These are phyloP conservation scores for Bretschneidera sinensis DNA, from an alignment of 345 rosid genomes.

Conservation along the genomic window DNA sequence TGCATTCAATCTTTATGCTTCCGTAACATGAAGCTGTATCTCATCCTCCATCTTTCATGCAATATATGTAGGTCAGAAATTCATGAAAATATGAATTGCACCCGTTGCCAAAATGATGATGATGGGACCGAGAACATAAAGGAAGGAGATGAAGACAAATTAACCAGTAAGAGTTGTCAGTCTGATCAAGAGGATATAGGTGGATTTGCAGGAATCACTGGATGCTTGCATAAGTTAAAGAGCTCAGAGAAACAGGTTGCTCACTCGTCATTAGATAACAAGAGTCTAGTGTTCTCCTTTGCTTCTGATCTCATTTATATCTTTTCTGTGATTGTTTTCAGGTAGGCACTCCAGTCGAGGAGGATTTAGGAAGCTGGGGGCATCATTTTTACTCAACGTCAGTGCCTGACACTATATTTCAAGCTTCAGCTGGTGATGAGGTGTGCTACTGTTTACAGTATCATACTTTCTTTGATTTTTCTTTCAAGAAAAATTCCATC, in stretches of 20 bases:
- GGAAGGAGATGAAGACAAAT: constrained; percentile 30
- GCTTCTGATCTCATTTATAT: not conserved
- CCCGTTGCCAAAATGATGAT: constrained; percentile 45
- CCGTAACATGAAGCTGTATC: not conserved
- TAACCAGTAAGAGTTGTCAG: constrained; percentile 19
- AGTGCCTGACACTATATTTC: constrained; percentile 79
- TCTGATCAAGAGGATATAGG: constrained; percentile 60
- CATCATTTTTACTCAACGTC: constrained; percentile 71
- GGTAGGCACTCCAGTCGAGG: constrained; percentile 89
- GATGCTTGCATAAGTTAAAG: constrained; percentile 60
- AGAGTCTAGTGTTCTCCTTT: not conserved
- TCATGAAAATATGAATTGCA: constrained; percentile 81
- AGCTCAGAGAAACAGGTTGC: constrained; percentile 81
- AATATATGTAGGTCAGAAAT: constrained; percentile 69
- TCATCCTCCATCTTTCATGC: constrained; percentile 6
- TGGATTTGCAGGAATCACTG: constrained; percentile 80
- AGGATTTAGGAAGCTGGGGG: constrained; percentile 88
- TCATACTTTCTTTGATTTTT: not conserved
- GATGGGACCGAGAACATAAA: constrained; percentile 23
- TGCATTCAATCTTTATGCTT: too few relatives aligned
- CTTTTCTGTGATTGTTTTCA: constrained; percentile 24
- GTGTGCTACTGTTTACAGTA: constrained; percentile 26
- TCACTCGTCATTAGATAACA: not conserved
- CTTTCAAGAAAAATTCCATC: constrained; percentile 1
- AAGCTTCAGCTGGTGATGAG: constrained; percentile 96